phyloP scores from a whole-genome alignment of 2,329 filamentous ascomycete genomes.

The Alternaria arbusti region DNA sequence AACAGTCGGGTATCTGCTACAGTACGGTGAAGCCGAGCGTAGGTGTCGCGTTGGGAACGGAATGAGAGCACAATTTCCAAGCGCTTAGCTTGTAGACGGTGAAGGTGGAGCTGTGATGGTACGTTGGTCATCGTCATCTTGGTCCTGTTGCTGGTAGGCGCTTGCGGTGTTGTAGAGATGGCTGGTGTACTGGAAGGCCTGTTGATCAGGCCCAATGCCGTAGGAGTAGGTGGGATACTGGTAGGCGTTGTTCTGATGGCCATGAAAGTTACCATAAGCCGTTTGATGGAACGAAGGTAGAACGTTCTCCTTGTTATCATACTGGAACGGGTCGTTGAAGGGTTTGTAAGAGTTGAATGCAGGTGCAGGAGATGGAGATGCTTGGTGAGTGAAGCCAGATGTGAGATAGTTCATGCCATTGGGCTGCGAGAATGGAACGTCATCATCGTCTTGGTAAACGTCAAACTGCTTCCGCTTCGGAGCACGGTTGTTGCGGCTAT shows the following conservation, averaged over 20 bases:
- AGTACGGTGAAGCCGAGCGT: slow-evolving; percentile 2
- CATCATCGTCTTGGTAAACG: slow-evolving; percentile 50
- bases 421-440: slow-evolving; percentile 41
- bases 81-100: slow-evolving; percentile 36
- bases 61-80: not conserved
- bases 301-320: slow-evolving; percentile 45
- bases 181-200: slow-evolving; percentile 32
- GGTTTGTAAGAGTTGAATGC: slow-evolving; percentile 35
- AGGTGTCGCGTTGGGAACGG: not conserved
- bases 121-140: slow-evolving; percentile 42
- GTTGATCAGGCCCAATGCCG: slow-evolving; percentile 37
- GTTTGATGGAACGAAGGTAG: slow-evolving; percentile 31
- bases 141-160: slow-evolving; percentile 34
- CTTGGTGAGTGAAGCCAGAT: slow-evolving; percentile 36
- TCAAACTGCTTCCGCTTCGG: slow-evolving; percentile 48
- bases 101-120: slow-evolving; percentile 47
- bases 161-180: slow-evolving; percentile 30
- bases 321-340: slow-evolving; percentile 36
- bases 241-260: slow-evolving; percentile 29
- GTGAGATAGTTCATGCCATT: slow-evolving; percentile 44
- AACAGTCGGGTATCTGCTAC: slow-evolving; percentile 8
- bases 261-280: slow-evolving; percentile 32
- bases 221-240: slow-evolving; percentile 40
- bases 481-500: slow-evolving; percentile 33
- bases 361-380: slow-evolving; percentile 34